Conservation (phyloP, 257 asterid species). For the Misopates orontium region DNA sequence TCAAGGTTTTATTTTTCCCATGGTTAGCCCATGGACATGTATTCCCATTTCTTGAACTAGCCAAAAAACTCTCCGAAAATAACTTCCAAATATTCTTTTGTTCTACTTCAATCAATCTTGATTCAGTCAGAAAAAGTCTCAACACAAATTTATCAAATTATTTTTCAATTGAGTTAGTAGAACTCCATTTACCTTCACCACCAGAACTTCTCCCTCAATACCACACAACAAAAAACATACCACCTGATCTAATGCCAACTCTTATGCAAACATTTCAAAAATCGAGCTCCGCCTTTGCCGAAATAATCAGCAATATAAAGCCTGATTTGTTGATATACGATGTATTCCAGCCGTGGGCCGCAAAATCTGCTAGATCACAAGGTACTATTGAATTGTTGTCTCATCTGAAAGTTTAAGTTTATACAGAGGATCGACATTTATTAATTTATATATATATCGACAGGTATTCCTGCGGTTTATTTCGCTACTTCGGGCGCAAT, state of each 20-base stretch:
- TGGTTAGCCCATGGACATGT: slow-evolving; percentile 36
- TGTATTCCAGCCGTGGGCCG: slow-evolving; percentile 38
- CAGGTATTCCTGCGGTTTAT: slow-evolving; percentile 24
- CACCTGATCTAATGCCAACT: slow-evolving; percentile 34
- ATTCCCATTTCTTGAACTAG: slow-evolving; percentile 33
- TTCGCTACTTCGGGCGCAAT: slow-evolving; percentile 30
- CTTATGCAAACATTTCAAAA: slow-evolving; percentile 33
- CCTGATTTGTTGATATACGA: slow-evolving; percentile 40
- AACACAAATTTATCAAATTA: not conserved
- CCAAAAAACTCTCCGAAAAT: slow-evolving; percentile 28
- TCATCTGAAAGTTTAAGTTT: too few species aligned
- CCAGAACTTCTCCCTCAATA: slow-evolving; percentile 36
- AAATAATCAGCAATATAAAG: slow-evolving; percentile 16
- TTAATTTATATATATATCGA: too few species aligned
- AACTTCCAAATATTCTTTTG: slow-evolving; percentile 32
- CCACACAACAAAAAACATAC: slow-evolving; percentile 47
- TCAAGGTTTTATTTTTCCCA: slow-evolving; percentile 29
- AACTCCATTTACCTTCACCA: slow-evolving; percentile 32
- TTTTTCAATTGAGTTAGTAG: slow-evolving; percentile 26
- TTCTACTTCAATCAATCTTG: slow-evolving; percentile 38
- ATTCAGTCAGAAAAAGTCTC: slow-evolving; percentile 19
- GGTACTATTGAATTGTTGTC: not conserved
- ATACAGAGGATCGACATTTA: too few species aligned
- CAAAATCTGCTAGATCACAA: slow-evolving; percentile 28
- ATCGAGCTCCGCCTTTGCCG: slow-evolving; percentile 25